phyloP scores from a whole-genome alignment of 1,284 basidiomycete species.

The Tilletia indica region DNA sequence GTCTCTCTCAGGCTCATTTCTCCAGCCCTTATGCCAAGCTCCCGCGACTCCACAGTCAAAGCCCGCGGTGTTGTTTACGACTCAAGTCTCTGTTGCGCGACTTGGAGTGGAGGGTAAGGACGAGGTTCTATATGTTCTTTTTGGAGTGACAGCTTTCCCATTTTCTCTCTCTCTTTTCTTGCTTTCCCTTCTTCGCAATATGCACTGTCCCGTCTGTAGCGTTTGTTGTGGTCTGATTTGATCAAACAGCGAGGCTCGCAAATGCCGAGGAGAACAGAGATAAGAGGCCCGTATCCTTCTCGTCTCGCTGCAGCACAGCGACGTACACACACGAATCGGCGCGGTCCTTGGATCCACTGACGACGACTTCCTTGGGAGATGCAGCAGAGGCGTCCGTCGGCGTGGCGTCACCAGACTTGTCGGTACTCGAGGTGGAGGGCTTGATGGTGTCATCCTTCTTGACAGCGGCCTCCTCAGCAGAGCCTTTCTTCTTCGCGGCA shows the following conservation, averaged over 20 bases:
- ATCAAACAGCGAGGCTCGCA: neutral
- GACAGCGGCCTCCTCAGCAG: neutral
- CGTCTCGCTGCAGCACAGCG: conserved; percentile 81
- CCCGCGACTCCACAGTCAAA: too few relatives aligned
- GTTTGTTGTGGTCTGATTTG: too few relatives aligned
- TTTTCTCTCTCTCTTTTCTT: neutral
- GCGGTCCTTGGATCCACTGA: conserved; percentile 58
- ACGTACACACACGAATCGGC: conserved; percentile 93
- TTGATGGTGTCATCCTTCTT: neutral
- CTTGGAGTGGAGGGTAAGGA: too few relatives aligned
- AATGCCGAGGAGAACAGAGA: neutral
- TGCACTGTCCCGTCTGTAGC: neutral
- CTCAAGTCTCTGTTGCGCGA: too few relatives aligned
- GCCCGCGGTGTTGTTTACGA: too few relatives aligned
- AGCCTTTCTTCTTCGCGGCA: neutral
- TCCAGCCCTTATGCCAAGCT: too few relatives aligned
- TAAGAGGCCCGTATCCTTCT: conserved; percentile 55
- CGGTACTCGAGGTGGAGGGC: conserved; percentile 20
- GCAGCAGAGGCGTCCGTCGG: neutral
- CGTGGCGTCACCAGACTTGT: conserved; percentile 71
- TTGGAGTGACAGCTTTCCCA: neutral
- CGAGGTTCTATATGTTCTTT: too few relatives aligned
- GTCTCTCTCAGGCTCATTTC: too few relatives aligned
- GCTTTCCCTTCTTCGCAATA: neutral
- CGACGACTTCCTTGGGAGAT: conserved; percentile 3